Evolutionary conservation across 2,329 filamentous ascomycete genomes (phyloP).

Genomic region (Dactylonectria estremocensis): DNA sequence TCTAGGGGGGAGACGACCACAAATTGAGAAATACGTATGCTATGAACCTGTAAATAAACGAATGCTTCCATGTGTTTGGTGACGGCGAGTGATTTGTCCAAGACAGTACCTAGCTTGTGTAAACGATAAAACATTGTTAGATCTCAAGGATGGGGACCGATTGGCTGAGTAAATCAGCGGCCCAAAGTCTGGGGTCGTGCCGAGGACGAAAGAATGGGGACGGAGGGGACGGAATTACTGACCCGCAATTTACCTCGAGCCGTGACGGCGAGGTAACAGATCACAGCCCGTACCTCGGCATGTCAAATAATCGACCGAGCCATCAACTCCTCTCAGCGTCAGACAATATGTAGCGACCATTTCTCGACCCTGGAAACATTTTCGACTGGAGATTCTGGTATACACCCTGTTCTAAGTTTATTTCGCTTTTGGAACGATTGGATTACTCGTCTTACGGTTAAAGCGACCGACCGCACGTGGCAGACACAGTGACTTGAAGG

Average conservation of each 20-base stretch:
- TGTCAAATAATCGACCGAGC: slow-evolving; percentile 34
- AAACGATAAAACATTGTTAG: background rate
- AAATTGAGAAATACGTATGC: slow-evolving; percentile 32
- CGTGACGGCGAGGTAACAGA: slow-evolving; percentile 17
- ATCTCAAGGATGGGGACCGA: slow-evolving; percentile 4
- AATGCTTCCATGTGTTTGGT: slow-evolving; percentile 4
- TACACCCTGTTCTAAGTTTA: background rate
- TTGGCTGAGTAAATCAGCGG: slow-evolving; percentile 13
- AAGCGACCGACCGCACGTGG: background rate
- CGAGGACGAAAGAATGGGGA: slow-evolving; percentile 37
- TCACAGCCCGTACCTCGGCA: slow-evolving; percentile 45
- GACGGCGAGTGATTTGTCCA: slow-evolving; percentile 7
- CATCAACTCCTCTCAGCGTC: slow-evolving; percentile 17
- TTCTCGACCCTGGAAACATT: background rate
- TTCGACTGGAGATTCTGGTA: slow-evolving; percentile 12
- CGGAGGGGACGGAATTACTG: slow-evolving; percentile 39
- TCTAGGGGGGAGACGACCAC: slow-evolving; percentile 23
- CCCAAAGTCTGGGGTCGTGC: slow-evolving; percentile 18
- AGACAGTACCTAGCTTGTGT: background rate
- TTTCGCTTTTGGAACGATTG: background rate
- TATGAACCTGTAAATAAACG: slow-evolving; percentile 1
- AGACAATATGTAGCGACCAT: slow-evolving; percentile 24
- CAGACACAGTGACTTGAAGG: background rate
- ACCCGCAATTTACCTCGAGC: slow-evolving; percentile 33
- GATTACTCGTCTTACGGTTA: background rate